Evolutionary conservation across 352 stramenopile species (phyloP), one percentile per base, ranked within the genome.

Genomic region (Thraustotheca clavata): DNA sequence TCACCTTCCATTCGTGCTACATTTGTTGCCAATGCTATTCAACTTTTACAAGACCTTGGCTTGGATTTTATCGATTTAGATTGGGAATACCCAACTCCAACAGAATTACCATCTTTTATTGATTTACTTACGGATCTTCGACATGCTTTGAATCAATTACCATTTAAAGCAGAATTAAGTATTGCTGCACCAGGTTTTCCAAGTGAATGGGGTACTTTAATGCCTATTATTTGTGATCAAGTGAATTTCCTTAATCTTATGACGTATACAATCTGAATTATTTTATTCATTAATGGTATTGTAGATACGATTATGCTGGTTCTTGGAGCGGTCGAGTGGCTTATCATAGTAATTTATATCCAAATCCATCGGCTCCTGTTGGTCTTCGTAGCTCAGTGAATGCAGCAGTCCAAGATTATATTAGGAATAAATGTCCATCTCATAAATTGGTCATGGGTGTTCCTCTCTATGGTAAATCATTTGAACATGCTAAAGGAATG

Each of bases 61-160:
- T 38, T 60, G 20, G 50, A 60, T 26, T 60, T 60, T 24, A 60
- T 60, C 50, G 50, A 60, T 22, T 8, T 60, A 3, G 22, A 60
- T 26, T 60, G 50, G 50, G 50, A 31, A 38, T 60, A 31, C n/a
- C 50, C 50, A 20, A 47, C 7, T 8, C 29, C 12, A 2, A 26
- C 20, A 16, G 16, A 60, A 18, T n/a, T 60, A 38, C 50, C 22
- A 11, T 11, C 7, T 1, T 60, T 60, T 4, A 20, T 26, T 34
- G 9, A 22, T 16, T 47, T 60, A 18, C 29, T 60, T n/a, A 7
- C 9, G 9, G 50, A 40, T 8, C 12, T 60, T 5, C 26, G 31
- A 1, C 16, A 5, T 22, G 27, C 22, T 7, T 38, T 60, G 5
- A 1, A 31, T 4, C 11, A 6, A 7, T 26, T 60, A 18, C 50